Conservation (phyloP, 2,329 filamentous ascomycete species). For the Myriosclerotinia scirpicola region DNA sequence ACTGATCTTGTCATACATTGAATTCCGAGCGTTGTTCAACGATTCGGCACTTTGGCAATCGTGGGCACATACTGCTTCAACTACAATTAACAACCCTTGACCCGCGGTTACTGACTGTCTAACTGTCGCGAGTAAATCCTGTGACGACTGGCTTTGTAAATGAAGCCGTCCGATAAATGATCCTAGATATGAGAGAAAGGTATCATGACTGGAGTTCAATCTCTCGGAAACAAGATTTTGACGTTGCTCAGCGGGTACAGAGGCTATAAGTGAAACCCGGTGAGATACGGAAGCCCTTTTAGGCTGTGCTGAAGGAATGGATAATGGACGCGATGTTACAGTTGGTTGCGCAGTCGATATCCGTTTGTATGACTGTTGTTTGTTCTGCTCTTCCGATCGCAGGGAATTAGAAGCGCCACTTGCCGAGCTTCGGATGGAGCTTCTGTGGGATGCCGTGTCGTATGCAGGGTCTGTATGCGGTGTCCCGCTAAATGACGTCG, state of each 20-base stretch:
- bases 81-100: slow-evolving; percentile 72
- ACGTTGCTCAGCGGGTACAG: slow-evolving; percentile 60
- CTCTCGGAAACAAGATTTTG: slow-evolving; percentile 80
- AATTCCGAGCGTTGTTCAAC: slow-evolving; percentile 66
- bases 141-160: slow-evolving; percentile 85
- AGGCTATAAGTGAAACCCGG: slow-evolving; percentile 73
- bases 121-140: slow-evolving; percentile 78
- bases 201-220: slow-evolving; percentile 77
- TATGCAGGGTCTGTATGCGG: slow-evolving; percentile 48
- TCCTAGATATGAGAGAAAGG: slow-evolving; percentile 84
- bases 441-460: slow-evolving; percentile 37
- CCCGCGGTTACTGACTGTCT: slow-evolving; percentile 82
- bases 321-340: slow-evolving; percentile 35
- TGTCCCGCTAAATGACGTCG: slow-evolving; percentile 46
- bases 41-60: slow-evolving; percentile 66
- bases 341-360: slow-evolving; percentile 32
- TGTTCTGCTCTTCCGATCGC: slow-evolving; percentile 37
- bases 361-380: slow-evolving; percentile 38
- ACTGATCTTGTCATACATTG: slow-evolving; percentile 77
- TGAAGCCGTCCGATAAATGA: slow-evolving; percentile 90
- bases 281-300: slow-evolving; percentile 52
- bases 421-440: slow-evolving; percentile 38
- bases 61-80: slow-evolving; percentile 79
- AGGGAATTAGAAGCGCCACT: slow-evolving; percentile 35
- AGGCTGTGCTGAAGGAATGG: slow-evolving; percentile 33